Percentiles rank a stretch among this genome's conserved stretches.
Evolutionary conservation across 2,329 filamentous ascomycete species (phyloP).

Genomic region (Aspergillus alliaceus): DNA sequence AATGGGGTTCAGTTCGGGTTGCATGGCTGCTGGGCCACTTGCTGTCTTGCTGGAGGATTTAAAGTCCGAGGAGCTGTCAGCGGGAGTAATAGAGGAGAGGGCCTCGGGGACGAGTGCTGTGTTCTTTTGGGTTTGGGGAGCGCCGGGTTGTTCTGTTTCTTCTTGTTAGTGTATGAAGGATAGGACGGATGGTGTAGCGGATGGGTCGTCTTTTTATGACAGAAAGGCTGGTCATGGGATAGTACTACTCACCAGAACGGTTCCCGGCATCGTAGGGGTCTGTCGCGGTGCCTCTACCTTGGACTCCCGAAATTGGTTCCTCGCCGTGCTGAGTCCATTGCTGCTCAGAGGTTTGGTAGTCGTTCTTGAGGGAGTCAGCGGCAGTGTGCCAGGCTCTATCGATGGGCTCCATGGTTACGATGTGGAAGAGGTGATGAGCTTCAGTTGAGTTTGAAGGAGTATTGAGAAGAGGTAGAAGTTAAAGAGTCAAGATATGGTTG

Average conservation of each 20-base stretch:
- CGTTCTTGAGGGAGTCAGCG: slow-evolving; percentile 52
- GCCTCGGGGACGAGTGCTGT: slow-evolving; percentile 23
- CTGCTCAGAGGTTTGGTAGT: slow-evolving; percentile 22
- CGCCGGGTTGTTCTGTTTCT: slow-evolving; percentile 28
- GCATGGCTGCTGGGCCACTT: background rate
- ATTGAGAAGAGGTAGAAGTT: background rate
- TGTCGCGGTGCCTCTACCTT: slow-evolving; percentile 64
- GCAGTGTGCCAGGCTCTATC: slow-evolving; percentile 53
- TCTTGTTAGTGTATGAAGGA: background rate
- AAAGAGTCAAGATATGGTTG: background rate
- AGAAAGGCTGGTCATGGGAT: background rate
- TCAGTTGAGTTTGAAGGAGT: background rate
- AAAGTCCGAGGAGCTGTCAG: background rate
- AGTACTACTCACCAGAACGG: slow-evolving; percentile 52
- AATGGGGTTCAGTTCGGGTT: slow-evolving; percentile 6
- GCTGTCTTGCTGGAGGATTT: background rate
- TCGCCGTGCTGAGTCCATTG: slow-evolving; percentile 35
- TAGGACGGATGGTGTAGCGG: background rate
- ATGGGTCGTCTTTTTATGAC: background rate
- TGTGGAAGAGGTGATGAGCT: background rate
- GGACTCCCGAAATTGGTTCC: slow-evolving; percentile 72
- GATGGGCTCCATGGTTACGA: slow-evolving; percentile 61
- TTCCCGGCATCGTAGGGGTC: slow-evolving; percentile 83
- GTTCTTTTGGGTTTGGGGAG: slow-evolving; percentile 19
- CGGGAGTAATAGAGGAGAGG: slow-evolving; percentile 8